These are phyloP conservation scores for Teunomyces atbi DNA, from an alignment of 805 yeast genomes.

Conservation along the genomic window DNA sequence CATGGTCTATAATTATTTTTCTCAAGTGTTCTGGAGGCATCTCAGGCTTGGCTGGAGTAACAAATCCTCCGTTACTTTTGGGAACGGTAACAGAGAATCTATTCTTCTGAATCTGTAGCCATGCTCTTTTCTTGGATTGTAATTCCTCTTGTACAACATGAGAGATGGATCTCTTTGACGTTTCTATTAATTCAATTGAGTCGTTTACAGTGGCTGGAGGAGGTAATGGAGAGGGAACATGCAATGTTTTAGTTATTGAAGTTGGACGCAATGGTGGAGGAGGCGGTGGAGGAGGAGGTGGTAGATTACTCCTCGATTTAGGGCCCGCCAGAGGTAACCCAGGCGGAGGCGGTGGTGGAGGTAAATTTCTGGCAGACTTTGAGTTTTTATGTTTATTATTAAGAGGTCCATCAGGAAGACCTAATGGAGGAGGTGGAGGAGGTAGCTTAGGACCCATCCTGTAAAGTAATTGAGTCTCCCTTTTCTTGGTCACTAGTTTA, in stretches of 20 bases:
- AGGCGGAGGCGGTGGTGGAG: slow-evolving; percentile 5
- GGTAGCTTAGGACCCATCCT: slow-evolving; percentile 14
- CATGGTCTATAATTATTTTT: slow-evolving; percentile 77
- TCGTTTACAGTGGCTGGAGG: neutral
- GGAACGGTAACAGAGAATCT: slow-evolving; percentile 39
- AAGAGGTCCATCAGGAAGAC: slow-evolving; percentile 6
- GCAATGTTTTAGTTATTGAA: too few species aligned
- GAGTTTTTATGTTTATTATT: neutral
- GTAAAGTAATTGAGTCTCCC: neutral
- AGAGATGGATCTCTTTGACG: neutral
- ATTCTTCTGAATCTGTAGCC: slow-evolving; percentile 63
- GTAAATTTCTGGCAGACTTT: neutral
- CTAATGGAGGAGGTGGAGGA: slow-evolving; percentile 24
- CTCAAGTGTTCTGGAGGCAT: slow-evolving; percentile 95
- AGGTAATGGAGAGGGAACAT: neutral
- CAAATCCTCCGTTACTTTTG: slow-evolving; percentile 41
- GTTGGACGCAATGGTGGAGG: slow-evolving; percentile 9
- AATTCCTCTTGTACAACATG: slow-evolving; percentile 23
- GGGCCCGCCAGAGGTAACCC: neutral
- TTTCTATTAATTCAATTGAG: neutral
- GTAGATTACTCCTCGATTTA: neutral
- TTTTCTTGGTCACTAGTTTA: too few species aligned
- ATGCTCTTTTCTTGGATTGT: slow-evolving; percentile 47
- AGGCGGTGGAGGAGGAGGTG: slow-evolving; percentile 13
- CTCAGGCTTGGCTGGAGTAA: slow-evolving; percentile 64